phyloP scores from a whole-genome alignment of 352 stramenopile genomes.

The Phytophthora idaei region DNA sequence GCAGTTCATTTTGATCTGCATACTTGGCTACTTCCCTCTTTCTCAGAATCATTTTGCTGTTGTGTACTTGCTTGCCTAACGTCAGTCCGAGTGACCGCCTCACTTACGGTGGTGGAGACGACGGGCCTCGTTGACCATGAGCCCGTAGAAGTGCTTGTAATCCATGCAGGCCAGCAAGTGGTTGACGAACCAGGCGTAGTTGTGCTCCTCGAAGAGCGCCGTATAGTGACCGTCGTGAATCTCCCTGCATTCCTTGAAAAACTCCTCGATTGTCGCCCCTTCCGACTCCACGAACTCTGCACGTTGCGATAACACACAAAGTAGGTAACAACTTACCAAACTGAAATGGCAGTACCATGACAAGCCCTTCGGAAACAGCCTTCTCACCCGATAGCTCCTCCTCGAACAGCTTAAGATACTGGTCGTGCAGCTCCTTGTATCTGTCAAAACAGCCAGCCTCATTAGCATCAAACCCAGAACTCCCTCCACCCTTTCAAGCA shows the following conservation, averaged over 20 bases:
- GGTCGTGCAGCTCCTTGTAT: conserved; percentile 80
- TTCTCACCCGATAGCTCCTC: conserved; percentile 59
- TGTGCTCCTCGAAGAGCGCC: conserved; percentile 71
- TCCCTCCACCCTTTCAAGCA: too few species aligned
- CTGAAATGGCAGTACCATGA: too few species aligned
- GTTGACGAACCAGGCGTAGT: conserved; percentile 80
- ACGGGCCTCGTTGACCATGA: conserved; percentile 82
- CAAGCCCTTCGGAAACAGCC: background rate
- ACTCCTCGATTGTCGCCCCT: conserved; percentile 65
- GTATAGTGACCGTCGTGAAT: conserved; percentile 66
- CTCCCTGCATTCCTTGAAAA: conserved; percentile 71
- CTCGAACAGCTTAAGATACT: conserved; percentile 79
- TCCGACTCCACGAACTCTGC: conserved; percentile 79
- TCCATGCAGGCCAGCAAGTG: conserved; percentile 81
- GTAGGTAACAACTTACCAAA: too few species aligned
- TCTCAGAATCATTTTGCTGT: background rate
- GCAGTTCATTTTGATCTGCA: background rate
- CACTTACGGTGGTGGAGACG: conserved; percentile 66
- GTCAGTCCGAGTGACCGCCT: conserved; percentile 2
- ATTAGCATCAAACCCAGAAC: background rate
- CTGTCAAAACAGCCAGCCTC: conserved; percentile 19
- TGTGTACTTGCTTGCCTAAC: conserved; percentile 1
- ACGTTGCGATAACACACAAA: background rate
- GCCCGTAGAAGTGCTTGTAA: conserved; percentile 81
- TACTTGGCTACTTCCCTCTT: conserved; percentile 7